Evolutionary conservation across 2,329 filamentous ascomycete genomes (phyloP), one percentile per base, ranked within the genome.

Genomic region (Verticillium tricorpus): DNA sequence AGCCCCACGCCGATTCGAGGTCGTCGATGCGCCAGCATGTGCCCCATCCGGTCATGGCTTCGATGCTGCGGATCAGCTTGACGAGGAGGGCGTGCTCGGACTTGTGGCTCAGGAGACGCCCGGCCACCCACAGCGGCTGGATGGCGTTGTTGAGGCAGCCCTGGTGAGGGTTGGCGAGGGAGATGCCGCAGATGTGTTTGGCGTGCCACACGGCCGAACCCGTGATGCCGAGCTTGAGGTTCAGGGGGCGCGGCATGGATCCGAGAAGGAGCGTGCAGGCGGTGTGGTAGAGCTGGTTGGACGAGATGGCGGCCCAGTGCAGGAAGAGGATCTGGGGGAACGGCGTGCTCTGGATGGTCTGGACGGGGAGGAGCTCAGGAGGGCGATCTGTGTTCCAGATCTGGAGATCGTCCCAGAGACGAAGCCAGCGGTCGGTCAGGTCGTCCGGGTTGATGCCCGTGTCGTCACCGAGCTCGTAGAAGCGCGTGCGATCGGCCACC

Each of bases 101-200:
- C 34, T 71, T 74, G 70, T 86, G 83, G 60, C 79, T 85, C 52
- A 86, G 75, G 0, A 85, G 70, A 39, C 78, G 75, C 0, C 82
- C 84, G 0, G 84, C 84, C 14, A 86, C 75, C 79, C 81, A 85
- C 0, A 86, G 72, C 1, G 83, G 83, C 64, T 86, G 83, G 5
- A 85, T 82, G 3, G 82, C 81, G 66, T 86, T 86, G 63, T 83
- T 86, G 37, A 85, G 67, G 63, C 80, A 84, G 2, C 83, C 84
- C 12, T 80, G 76, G 61, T 86, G 82, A 4, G 78, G 79, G 62
- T 86, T 86, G 2, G 82, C 78, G 14, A 82, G 67, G 0, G 83
- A 84, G 25, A 86, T 86, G 2, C 82, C 83, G 61, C 82, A 85
- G 35, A 86, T 80, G 15, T 79, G 76, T 61, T 80, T 78, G 1